These are phyloP conservation scores for Boletus rubropictus DNA, from an alignment of 768 basidiomycete species.

Conservation along the genomic window DNA sequence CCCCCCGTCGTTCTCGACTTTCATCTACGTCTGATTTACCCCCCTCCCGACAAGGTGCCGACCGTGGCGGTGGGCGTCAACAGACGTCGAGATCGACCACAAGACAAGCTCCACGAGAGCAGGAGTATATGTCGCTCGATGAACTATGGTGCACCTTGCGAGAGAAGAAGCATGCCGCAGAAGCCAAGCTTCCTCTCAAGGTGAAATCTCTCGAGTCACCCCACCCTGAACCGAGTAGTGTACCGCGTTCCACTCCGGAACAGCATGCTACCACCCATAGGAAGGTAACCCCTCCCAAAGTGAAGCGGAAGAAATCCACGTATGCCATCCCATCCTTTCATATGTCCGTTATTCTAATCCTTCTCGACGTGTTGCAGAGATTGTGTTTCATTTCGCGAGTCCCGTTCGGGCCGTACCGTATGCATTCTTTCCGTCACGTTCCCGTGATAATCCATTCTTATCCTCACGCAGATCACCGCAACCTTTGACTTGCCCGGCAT, in stretches of 20 bases:
- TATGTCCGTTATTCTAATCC: constrained; percentile 13
- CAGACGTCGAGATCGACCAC: constrained; percentile 14
- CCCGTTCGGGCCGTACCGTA: constrained; percentile 57
- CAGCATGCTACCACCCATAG: constrained; percentile 19
- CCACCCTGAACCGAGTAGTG: constrained; percentile 17
- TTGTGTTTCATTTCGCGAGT: constrained; percentile 68
- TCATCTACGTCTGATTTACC: constrained; percentile 15
- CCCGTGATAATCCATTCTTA: constrained; percentile 16
- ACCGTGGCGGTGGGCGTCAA: constrained; percentile 21
- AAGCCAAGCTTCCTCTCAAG: constrained; percentile 65
- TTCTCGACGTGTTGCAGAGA: constrained; percentile 15
- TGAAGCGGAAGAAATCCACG: constrained; percentile 63
- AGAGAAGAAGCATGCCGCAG: constrained; percentile 56
- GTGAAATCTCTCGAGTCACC: constrained; percentile 57
- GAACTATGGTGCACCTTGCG: constrained; percentile 63
- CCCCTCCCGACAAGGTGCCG: constrained; percentile 9
- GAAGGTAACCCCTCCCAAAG: constrained; percentile 34
- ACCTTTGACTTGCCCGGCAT: constrained; percentile 69
- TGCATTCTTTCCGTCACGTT: constrained; percentile 18
- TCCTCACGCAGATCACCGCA: constrained; percentile 46
- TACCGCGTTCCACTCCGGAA: constrained; percentile 23
- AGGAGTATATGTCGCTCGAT: constrained; percentile 39
- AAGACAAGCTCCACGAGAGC: constrained; percentile 14
- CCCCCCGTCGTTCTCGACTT: constrained; percentile 20
- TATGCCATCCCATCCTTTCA: constrained; percentile 31